Evolutionary conservation across 495 filamentous ascomycete species (phyloP).

Genomic region (Aspergillus funiculosus): DNA sequence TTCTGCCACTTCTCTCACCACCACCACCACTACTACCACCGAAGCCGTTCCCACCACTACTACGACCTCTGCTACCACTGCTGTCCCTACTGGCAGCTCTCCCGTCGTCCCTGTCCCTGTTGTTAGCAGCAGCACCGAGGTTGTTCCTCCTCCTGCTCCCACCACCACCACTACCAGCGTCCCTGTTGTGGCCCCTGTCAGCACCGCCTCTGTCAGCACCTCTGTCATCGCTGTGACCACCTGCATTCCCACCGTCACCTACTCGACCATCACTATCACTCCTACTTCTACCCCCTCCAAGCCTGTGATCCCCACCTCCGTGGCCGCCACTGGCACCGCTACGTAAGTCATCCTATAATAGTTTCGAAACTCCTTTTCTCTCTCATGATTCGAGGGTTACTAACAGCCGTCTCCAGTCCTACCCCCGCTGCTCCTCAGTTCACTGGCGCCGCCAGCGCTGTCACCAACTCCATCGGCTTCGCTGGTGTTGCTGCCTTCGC

Average conservation of each 20-base stretch:
- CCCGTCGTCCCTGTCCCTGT: slow-evolving; percentile 12
- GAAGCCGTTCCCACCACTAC: slow-evolving; percentile 13
- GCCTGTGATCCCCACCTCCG: slow-evolving; percentile 26
- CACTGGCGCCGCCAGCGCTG: slow-evolving; percentile 45
- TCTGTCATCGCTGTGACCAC: slow-evolving; percentile 37
- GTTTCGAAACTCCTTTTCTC: background rate
- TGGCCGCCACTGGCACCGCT: slow-evolving; percentile 21
- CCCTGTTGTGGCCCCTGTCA: slow-evolving; percentile 7
- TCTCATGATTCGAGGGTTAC: too few relatives aligned
- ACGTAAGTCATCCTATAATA: slow-evolving; percentile 29
- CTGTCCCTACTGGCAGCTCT: slow-evolving; percentile 11
- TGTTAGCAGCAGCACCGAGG: too few relatives aligned
- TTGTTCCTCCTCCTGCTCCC: too few relatives aligned
- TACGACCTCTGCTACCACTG: slow-evolving; percentile 13
- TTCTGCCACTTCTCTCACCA: slow-evolving; percentile 19
- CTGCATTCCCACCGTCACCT: slow-evolving; percentile 41
- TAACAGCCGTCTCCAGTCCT: too few relatives aligned
- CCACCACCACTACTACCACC: slow-evolving; percentile 19
- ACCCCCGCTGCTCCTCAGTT: slow-evolving; percentile 35
- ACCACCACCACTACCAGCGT: too few relatives aligned
- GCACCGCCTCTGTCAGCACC: slow-evolving; percentile 13
- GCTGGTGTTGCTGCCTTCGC: slow-evolving; percentile 45
- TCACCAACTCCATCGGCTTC: slow-evolving; percentile 45
- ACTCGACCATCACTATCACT: slow-evolving; percentile 31
- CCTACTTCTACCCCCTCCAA: slow-evolving; percentile 19